Evolutionary conservation across 495 filamentous ascomycete genomes (phyloP), one percentile per base, ranked within the genome.

Genomic region (Sporormia fimetaria): DNA sequence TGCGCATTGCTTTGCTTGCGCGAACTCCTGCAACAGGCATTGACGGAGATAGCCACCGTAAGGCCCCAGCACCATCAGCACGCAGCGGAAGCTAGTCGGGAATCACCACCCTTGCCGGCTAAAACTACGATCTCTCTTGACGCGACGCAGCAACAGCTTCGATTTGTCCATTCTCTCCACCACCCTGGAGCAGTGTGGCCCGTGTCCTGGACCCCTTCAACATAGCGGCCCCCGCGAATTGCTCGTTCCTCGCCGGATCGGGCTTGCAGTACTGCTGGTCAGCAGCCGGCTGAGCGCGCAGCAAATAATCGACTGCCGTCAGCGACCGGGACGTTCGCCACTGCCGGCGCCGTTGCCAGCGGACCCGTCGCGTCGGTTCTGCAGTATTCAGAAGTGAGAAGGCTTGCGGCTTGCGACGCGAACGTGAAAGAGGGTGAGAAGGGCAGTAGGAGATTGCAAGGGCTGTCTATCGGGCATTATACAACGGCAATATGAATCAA

Each of bases 11-110:
- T 33, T 17, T 36, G 35, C 36, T 27, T 30, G 29, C 31, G 31
- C 10, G 10, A 21, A 29, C 31, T 42, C 27, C 40, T 34, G 27
- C 32, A 37, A 34, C 38, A 16, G 17, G 46, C 46, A 49, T 49
- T 49, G 46, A 49, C 46, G 39, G 46, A 39, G 42, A 38, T 43
- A 49, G 44, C 40, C 51, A 48, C 50, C 42, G 48, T 18, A 17
- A 31, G 21, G 34, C 31, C 33, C 40, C 50, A 49, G 50, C 50
- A n/a, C 50, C 42, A 53, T 18, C 22, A 31, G 21, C 40, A 29
- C 33, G 44, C 50, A 49, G 50, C 50, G 44, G 50, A 44, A 54
- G 45, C 50, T 49, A 54, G 45, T 54, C 37, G 45, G 46, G 51
- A 40, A 54, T 49, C 51, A 28, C 41, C 33, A 44, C 51, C 50